Percentiles rank a stretch among this genome's conserved stretches.
Conservation (phyloP, 306 rosid species). For the Hippophae rhamnoides region DNA sequence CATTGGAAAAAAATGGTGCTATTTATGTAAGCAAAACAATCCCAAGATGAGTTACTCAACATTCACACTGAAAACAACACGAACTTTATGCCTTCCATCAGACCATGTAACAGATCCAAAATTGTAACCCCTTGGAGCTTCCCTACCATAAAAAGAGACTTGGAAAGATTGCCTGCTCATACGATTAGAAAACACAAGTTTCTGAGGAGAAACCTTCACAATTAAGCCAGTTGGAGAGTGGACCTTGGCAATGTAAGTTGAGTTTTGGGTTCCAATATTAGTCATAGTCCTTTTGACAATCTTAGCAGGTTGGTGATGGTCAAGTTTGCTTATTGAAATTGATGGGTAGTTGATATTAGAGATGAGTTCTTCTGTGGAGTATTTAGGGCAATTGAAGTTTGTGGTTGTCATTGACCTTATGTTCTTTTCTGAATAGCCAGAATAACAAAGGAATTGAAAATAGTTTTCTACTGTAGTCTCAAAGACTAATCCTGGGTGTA, state of each 20-base stretch:
- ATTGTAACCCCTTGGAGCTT: constrained; percentile 60
- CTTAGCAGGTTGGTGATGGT: constrained; percentile 26
- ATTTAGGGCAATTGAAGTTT: constrained; percentile 59
- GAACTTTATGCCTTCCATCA: constrained; percentile 60
- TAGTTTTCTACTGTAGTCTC: constrained; percentile 45
- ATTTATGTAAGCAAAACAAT: too few species aligned
- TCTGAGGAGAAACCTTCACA: constrained; percentile 56
- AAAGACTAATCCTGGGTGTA: constrained; percentile 77
- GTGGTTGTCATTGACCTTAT: constrained; percentile 49
- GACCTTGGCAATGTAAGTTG: constrained; percentile 60
- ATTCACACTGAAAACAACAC: constrained; percentile 55
- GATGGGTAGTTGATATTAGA: constrained; percentile 82
- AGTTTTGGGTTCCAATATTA: constrained; percentile 57
- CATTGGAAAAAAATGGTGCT: too few species aligned
- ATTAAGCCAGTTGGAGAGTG: constrained; percentile 47
- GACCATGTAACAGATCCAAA: constrained; percentile 76
- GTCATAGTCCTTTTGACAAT: constrained; percentile 60
- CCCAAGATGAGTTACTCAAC: constrained; percentile 26
- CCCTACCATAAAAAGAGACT: constrained; percentile 55
- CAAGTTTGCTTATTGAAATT: constrained; percentile 50
- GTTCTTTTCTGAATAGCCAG: constrained; percentile 50
- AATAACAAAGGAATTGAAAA: constrained; percentile 67
- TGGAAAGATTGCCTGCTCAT: constrained; percentile 37
- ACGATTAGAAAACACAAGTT: constrained; percentile 41
- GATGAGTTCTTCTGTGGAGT: constrained; percentile 54